Evolutionary conservation across 371 early-diverging fungal species (phyloP), one percentile per base, ranked within the genome.

Genomic region (Smittium culicis): DNA sequence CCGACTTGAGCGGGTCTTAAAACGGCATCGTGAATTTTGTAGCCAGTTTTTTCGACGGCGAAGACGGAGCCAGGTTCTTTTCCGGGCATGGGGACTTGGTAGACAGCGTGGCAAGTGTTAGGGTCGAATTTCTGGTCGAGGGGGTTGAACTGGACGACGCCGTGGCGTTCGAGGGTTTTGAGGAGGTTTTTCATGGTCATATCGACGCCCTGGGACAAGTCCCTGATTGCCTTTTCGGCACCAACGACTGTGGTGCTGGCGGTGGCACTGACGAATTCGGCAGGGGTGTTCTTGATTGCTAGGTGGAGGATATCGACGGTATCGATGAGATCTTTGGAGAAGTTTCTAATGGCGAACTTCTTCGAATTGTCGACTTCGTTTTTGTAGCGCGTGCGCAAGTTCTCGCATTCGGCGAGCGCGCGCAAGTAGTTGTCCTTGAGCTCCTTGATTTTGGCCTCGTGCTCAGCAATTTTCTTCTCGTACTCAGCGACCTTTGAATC

Each of bases 1-100:
- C 98, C 97, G 54, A 98, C 99, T 77, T 97, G 92, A 61, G 98
- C 94, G 61, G 96, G 92, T 72, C 99, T 81, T 70, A 98, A 71
- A 1, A 97, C 90, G 68, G 94, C 88, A 64, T 89, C 94, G 73
- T 93, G 88, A 65, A 98, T 72, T 71, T 79, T 87, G 78, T 87
- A 98, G 31, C 99, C 99, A 66, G 82, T 76, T 85, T 96, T 98
- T 73, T 88, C 85, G 16, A 94, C 93, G 58, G 84, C 80, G 69
- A 92, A 84, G 58, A 98, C 81, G 11, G 87, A 86, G 33, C 94
- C 95, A 8, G 91, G 85, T 66, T 90, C 90, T 78, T 92, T 93
- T 66, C 80, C 92, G 24, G 90, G 86, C 55, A 90, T 81, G 17
- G 94, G 89, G 0, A 88, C 89, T 78, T 96, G 93, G 87, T 90